Evolutionary conservation across 768 basidiomycete genomes (phyloP), one percentile per base, ranked within the genome.

Genomic region (Pulveroboletus sp.): DNA sequence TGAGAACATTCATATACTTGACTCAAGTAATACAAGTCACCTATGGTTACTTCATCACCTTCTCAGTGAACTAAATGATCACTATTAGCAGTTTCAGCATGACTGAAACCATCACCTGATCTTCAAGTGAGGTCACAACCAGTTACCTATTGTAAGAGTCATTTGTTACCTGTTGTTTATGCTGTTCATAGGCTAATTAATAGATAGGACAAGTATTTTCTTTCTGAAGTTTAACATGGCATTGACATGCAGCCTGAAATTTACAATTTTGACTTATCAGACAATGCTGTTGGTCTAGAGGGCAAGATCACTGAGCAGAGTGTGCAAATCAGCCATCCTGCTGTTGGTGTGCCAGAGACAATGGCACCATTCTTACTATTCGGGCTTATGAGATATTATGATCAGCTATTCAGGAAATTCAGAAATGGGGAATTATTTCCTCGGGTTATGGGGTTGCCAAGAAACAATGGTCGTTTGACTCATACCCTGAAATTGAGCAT

Each of bases 21-120:
- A 77, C 44, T 30, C 52, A 0, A 40, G 53, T 0, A 62, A 75
- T 22, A 46, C 63, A 0, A 13, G 42, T 16, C 76, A 78, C 51
- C 54, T 75, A 0, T 78, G 77, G 77, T 62, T 78, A 0, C 55
- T 79, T 1, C 73, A 75, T 17, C 37, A 29, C 30, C 59, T 78
- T 49, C 63, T 78, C 0, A 52, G 62, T 10, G 37, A 37, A 2
- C 68, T 79, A 26, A 72, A 76, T 26, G n/a, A 42, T 2, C 75
- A 76, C 39, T 76, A 73, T 43, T 2, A 51, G 0, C 34, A 45
- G 8, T 76, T 76, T 49, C 54, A 57, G 13, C 1, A 50, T 2
- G 55, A 69, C 9, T 77, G 75, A 75, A 78, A 78, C 47, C 30
- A 57, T 6, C 71, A 76, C 43, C 64, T 69, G 1, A 57, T 77